Conservation (phyloP, 2,329 filamentous ascomycete species). For the Davidsoniella neocaledoniae region DNA sequence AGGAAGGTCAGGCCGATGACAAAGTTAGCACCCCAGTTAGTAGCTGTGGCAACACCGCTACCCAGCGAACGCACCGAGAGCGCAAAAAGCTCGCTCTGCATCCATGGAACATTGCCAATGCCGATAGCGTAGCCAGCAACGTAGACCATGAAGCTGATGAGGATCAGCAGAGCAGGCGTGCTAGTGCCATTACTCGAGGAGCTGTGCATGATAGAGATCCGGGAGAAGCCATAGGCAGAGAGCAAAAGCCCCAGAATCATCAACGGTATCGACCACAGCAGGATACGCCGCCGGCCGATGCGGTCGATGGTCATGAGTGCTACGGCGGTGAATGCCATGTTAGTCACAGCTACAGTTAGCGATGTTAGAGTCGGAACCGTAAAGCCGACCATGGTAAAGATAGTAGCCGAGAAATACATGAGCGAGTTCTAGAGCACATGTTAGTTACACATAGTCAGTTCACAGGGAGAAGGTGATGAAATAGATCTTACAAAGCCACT, state of each 20-base stretch:
- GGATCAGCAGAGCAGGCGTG: constrained; percentile 38
- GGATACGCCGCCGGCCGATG: constrained; percentile 60
- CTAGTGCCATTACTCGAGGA: not conserved
- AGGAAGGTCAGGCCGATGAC: constrained; percentile 73
- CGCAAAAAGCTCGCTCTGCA: constrained; percentile 85
- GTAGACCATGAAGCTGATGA: constrained; percentile 64
- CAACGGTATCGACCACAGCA: constrained; percentile 68
- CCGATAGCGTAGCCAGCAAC: constrained; percentile 76
- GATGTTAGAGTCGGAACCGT: constrained; percentile 63
- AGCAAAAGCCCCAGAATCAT: constrained; percentile 61
- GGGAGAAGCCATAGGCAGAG: constrained; percentile 56
- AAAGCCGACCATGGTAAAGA: constrained; percentile 65
- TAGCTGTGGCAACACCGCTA: constrained; percentile 57
- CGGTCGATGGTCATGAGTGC: constrained; percentile 64
- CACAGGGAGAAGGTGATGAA: not conserved
- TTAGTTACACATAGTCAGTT: not conserved
- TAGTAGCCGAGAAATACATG: constrained; percentile 82
- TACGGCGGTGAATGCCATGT: constrained; percentile 62
- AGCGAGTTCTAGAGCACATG: constrained; percentile 48
- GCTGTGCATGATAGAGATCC: constrained; percentile 31
- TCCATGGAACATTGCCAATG: constrained; percentile 87
- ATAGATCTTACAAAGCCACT: constrained; percentile 53
- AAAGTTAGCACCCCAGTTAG: constrained; percentile 80
- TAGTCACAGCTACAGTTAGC: constrained; percentile 65
- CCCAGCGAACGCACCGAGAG: constrained; percentile 56